These are phyloP conservation scores for Bertia moriformis DNA, from an alignment of 2,329 filamentous ascomycete genomes.

Conservation along the genomic window DNA sequence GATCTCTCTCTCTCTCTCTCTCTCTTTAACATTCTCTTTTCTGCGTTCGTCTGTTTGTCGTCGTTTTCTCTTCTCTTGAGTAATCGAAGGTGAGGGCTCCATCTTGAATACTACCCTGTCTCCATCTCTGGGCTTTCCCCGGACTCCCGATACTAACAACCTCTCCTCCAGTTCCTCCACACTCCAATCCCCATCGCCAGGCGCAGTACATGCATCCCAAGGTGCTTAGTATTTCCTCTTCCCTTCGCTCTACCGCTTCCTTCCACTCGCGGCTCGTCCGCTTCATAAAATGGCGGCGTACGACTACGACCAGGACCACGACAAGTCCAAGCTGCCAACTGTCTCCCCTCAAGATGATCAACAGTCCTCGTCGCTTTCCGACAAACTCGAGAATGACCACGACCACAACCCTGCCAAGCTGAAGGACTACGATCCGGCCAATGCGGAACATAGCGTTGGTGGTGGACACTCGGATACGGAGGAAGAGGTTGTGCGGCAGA, in stretches of 20 bases:
- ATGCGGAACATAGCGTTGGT: slow-evolving; percentile 23
- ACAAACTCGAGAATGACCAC: neutral
- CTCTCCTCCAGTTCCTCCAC: too few relatives aligned
- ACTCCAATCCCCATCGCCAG: slow-evolving; percentile 3
- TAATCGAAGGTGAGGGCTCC: too few relatives aligned
- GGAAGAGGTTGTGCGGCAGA: slow-evolving; percentile 38
- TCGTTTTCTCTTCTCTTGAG: too few relatives aligned
- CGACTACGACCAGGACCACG: slow-evolving; percentile 5
- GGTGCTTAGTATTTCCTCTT: slow-evolving; percentile 8
- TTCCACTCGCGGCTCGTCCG: slow-evolving; percentile 17
- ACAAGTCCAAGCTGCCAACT: neutral
- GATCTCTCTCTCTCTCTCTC: too few relatives aligned
- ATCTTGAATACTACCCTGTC: too few relatives aligned
- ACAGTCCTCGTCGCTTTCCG: too few relatives aligned
- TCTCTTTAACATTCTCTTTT: too few relatives aligned
- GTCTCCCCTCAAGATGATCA: slow-evolving; percentile 8
- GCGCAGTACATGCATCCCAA: slow-evolving; percentile 18
- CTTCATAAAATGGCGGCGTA: slow-evolving; percentile 20
- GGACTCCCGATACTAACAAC: too few relatives aligned
- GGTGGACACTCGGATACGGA: slow-evolving; percentile 21
- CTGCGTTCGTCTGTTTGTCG: too few relatives aligned
- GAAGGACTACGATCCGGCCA: neutral
- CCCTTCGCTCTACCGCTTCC: slow-evolving; percentile 12
- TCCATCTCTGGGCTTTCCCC: too few relatives aligned
- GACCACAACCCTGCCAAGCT: neutral